These are phyloP conservation scores for Pinus tabuliformis DNA, from an alignment of 75 land plant genomes.

Conservation along the genomic window DNA sequence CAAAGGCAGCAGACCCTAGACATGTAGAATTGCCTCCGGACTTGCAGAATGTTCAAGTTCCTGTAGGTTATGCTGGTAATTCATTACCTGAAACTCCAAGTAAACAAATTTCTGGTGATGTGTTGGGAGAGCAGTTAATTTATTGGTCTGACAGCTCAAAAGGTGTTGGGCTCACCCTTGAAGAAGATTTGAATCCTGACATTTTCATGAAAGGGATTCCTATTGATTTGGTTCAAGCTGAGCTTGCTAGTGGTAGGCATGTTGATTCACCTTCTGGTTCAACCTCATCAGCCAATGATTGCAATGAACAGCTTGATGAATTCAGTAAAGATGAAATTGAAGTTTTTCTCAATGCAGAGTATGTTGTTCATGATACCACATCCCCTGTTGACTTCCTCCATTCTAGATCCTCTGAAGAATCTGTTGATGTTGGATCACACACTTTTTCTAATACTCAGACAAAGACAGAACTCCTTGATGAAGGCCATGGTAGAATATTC, in stretches of 20 bases:
- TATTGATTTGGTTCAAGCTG: background rate
- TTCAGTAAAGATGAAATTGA: conserved; percentile 3
- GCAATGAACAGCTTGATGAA: background rate
- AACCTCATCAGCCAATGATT: background rate
- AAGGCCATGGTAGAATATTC: background rate
- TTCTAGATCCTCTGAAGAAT: background rate
- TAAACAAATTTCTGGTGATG: background rate
- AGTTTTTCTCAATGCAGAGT: background rate
- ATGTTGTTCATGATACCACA: background rate
- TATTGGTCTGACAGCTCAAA: background rate
- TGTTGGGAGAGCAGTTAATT: background rate
- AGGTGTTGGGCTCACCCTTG: background rate
- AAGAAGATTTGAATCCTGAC: background rate
- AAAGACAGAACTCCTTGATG: background rate
- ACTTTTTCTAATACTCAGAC: background rate
- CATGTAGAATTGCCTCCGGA: background rate
- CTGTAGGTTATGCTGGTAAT: background rate
- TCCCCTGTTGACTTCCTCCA: background rate
- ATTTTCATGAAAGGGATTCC: conserved; percentile 3
- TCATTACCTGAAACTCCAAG: conserved; percentile 1
- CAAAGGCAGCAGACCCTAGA: background rate
- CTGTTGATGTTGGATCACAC: background rate
- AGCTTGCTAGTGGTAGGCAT: background rate
- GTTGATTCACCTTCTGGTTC: background rate
- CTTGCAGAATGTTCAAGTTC: background rate